Evolutionary conservation across 129 eudicot species (phyloP).

Genomic region (Solidago caesia): DNA sequence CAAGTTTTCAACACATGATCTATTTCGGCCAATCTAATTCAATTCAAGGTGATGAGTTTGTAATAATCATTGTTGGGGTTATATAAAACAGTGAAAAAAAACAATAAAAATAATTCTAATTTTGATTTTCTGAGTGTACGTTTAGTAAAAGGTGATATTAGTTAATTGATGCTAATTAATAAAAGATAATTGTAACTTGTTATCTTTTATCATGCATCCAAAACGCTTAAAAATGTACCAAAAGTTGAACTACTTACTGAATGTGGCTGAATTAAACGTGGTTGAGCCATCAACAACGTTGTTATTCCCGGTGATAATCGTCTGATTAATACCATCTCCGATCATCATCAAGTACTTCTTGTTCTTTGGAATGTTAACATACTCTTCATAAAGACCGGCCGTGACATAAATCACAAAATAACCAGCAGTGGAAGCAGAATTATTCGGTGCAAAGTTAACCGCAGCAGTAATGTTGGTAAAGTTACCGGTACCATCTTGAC

Average conservation of each 20-base stretch:
- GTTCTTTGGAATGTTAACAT: conserved; percentile 41
- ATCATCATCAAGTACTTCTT: conserved; percentile 65
- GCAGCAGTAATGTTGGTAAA: conserved; percentile 58
- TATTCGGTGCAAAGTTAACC: conserved; percentile 52
- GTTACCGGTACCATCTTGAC: conserved; percentile 51
- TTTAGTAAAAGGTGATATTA: no score
- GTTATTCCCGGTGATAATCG: conserved; percentile 59
- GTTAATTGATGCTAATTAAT: no score
- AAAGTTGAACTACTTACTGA: conserved; percentile 41
- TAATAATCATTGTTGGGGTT: no score
- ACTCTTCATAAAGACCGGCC: conserved; percentile 65
- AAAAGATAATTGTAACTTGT: no score
- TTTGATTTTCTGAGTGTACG: no score
- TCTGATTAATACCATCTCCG: conserved; percentile 70
- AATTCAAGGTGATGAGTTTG: no score
- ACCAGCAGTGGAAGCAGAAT: conserved; percentile 38
- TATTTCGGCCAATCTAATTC: no score
- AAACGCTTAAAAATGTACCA: no score
- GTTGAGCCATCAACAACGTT: conserved; percentile 68
- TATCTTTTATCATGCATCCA: no score
- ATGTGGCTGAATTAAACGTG: conserved; percentile 63
- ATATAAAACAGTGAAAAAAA: no score
- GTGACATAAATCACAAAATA: conserved; percentile 46
- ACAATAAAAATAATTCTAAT: no score
- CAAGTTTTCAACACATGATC: no score